phyloP scores from a whole-genome alignment of 441 rosid genomes.

The Jatropha podagrica region DNA sequence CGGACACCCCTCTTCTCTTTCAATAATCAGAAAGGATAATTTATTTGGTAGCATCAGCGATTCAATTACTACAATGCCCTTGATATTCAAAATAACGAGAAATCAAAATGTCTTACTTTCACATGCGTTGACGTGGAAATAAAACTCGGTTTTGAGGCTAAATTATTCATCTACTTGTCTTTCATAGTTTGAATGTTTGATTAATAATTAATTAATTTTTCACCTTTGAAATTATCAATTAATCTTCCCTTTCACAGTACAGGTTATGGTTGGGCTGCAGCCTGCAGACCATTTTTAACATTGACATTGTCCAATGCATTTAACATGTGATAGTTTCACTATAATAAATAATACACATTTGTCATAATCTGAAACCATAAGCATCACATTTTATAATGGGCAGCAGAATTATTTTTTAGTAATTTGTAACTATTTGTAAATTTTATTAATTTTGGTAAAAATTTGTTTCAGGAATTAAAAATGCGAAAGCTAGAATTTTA shows the following conservation, averaged over 20 bases:
- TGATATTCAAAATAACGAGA: not conserved
- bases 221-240: not conserved
- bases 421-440: too few relatives aligned
- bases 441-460: too few relatives aligned
- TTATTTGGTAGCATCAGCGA: not conserved
- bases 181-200: not conserved
- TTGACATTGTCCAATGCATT: not conserved
- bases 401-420: too few relatives aligned
- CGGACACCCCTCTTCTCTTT: not conserved
- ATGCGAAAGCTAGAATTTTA: too few relatives aligned
- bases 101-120: not conserved
- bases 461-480: too few relatives aligned
- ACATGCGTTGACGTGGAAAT: not conserved
- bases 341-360: too few relatives aligned
- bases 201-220: not conserved
- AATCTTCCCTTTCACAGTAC: not conserved
- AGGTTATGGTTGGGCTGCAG: too few relatives aligned
- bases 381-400: too few relatives aligned
- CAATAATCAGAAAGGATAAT: not conserved
- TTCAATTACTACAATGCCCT: slow-evolving; percentile 15
- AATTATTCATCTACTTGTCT: not conserved
- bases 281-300: not conserved
- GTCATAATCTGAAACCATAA: too few relatives aligned
- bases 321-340: not conserved
- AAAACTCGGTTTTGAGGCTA: not conserved